Percentiles rank a stretch among this genome's conserved stretches.
Evolutionary conservation across 805 yeast genomes (phyloP).

Genomic region (Metschnikowia santaceciliae): DNA sequence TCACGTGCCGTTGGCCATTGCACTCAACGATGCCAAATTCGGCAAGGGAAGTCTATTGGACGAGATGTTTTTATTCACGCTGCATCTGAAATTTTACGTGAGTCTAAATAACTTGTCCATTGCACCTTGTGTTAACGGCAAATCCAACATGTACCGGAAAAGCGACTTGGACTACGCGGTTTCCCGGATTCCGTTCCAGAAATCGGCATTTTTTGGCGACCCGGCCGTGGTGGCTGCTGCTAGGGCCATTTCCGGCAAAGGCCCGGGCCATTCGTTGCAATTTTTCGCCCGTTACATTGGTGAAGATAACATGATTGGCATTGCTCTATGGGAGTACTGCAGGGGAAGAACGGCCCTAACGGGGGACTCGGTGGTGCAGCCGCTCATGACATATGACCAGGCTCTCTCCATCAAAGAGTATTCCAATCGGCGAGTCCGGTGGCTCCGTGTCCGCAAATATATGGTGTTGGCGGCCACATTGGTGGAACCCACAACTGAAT

Average conservation of each 20-base stretch:
- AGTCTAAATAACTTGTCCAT: conserved; percentile 68
- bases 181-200: conserved; percentile 26
- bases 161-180: conserved; percentile 63
- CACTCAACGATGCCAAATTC: conserved; percentile 8
- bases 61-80: conserved; percentile 78
- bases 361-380: conserved; percentile 76
- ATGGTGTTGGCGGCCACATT: conserved; percentile 85
- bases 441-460: conserved; percentile 83
- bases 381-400: conserved; percentile 40
- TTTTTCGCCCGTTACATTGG: conserved; percentile 81
- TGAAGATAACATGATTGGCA: conserved; percentile 90
- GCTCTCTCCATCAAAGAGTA: conserved; percentile 48
- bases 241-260: conserved; percentile 21
- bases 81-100: conserved; percentile 82
- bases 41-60: conserved; percentile 43
- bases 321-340: conserved; percentile 71
- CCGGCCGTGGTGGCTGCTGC: conserved; percentile 30
- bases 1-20: conserved; percentile 69
- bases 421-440: conserved; percentile 65
- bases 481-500: conserved; percentile 83
- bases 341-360: conserved; percentile 71
- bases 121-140: conserved; percentile 91
- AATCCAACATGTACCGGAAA: conserved; percentile 71
- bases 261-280: conserved; percentile 52
- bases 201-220: conserved; percentile 31